Evolutionary conservation across 2,329 filamentous ascomycete species (phyloP).

Genomic region (Fusarium austroafricanum): DNA sequence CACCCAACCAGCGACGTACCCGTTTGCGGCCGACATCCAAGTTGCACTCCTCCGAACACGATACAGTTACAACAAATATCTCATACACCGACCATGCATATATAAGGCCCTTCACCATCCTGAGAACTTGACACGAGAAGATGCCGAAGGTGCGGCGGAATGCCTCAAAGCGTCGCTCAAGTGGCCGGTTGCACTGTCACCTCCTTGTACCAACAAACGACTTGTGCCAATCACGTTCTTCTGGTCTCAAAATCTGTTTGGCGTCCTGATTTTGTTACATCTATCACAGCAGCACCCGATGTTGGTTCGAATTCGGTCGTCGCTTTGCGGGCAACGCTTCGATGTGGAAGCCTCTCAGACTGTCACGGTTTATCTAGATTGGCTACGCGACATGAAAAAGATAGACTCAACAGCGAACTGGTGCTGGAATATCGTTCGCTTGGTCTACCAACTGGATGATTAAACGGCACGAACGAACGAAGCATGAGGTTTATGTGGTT

Average conservation of each 20-base stretch:
- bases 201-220: conserved; percentile 67
- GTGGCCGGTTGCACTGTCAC: conserved; percentile 70
- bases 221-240: conserved; percentile 69
- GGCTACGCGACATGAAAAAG: conserved; percentile 67
- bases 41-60: conserved; percentile 67
- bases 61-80: conserved; percentile 69
- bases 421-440: conserved; percentile 64
- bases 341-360: conserved; percentile 64
- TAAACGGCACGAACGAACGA: conserved; percentile 1
- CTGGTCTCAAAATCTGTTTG: conserved; percentile 71
- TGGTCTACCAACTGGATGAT: conserved; percentile 57
- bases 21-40: conserved; percentile 66
- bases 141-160: conserved; percentile 65
- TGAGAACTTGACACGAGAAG: conserved; percentile 63
- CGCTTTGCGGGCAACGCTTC: conserved; percentile 61
- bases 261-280: conserved; percentile 67
- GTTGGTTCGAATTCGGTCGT: conserved; percentile 61
- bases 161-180: conserved; percentile 68
- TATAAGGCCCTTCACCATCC: conserved; percentile 71
- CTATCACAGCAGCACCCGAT: conserved; percentile 64
- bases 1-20: conserved; percentile 53
- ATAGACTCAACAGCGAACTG: conserved; percentile 66
- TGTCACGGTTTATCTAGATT: conserved; percentile 65
- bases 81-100: conserved; percentile 68
- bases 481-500: background rate